Base-by-base conservation (phyloP, 352 stramenopile species). In the Pythium angustatum region DNA sequence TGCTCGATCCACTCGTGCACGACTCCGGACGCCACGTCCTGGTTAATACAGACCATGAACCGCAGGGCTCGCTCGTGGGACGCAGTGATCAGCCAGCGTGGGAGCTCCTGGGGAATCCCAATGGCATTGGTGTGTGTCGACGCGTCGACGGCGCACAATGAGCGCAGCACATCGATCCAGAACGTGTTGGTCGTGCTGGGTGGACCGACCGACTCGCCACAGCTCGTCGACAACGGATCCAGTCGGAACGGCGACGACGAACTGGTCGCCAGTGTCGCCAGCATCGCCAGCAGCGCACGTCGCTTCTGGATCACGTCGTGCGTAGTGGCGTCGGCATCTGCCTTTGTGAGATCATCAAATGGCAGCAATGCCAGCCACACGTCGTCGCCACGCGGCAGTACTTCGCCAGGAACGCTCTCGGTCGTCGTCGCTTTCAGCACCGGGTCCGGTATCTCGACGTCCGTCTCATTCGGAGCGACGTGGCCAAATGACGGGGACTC, bases 341-440 rank as follows among this genome's bases (percentile, higher is more conserved):
- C n/a, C 24, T 64, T 64, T 5, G 27, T 55, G 15, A 64, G 45
- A 38, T 64, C 57, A 6, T 48, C n/a, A 45, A 64, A 64, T 33
- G 50, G 50, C n/a, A 57, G 50, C 19, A 30, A 12, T 17, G 44
- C 44, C 11, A 52, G 44, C 44, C 44, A 52, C 26, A 26, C 34
- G 22, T 17, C 21, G 22, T 52, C 44, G 11, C 24, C 27, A 4
- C 22, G 44, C 10, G 44, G 44, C 44, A 52, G 44, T 14, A 52
- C 26, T 19, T 52, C 22, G 24, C 44, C 44, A n/a, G 44, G 44
- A 26, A 52, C 21, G 0, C 2, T n/a, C 12, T 52, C 44, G 10
- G 44, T 52, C 44, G 10, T 12, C 24, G 34, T 19, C 14, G 38
- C 10, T 19, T 45, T n/a, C 10, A 45, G 14, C 6, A 45, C 38